Evolutionary conservation across 345 rosid genomes (phyloP).

Genomic region (Erysimum cheiranthoides): DNA sequence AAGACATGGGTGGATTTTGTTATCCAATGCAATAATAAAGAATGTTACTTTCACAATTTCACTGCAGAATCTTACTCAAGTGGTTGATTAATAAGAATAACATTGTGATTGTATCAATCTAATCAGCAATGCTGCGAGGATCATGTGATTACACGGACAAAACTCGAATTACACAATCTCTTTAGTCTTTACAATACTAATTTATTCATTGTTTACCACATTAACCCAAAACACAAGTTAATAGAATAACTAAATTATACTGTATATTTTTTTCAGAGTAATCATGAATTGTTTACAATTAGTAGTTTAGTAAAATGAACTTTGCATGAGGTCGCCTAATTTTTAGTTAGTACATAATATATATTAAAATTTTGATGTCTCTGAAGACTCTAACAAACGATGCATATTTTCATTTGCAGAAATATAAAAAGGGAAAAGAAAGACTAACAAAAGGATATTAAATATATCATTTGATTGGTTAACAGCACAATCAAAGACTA

Average conservation of each 20-base stretch:
- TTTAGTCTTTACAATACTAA: background rate
- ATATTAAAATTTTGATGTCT: too few relatives aligned
- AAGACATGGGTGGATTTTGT: constrained; percentile 32
- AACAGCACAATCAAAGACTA: constrained; percentile 40
- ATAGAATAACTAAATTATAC: background rate
- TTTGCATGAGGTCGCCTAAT: background rate
- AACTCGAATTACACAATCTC: constrained; percentile 1
- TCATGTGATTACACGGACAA: constrained; percentile 17
- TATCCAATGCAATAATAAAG: constrained; percentile 25
- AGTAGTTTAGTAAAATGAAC: too few relatives aligned
- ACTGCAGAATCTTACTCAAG: constrained; percentile 31
- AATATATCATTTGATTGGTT: constrained; percentile 39
- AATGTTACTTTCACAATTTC: constrained; percentile 32
- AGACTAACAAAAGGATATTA: constrained; percentile 30
- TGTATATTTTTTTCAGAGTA: too few relatives aligned
- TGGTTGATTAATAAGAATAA: background rate
- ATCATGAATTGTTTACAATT: background rate
- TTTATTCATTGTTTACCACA: background rate
- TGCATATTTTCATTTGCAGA: background rate
- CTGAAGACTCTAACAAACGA: too few relatives aligned
- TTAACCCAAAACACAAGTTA: background rate
- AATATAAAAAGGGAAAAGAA: background rate
- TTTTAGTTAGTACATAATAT: too few relatives aligned
- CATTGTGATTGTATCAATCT: constrained; percentile 1
- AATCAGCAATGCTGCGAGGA: background rate